Evolutionary conservation across 2,329 filamentous ascomycete genomes (phyloP).

Genomic region (Talaromyces sp.): DNA sequence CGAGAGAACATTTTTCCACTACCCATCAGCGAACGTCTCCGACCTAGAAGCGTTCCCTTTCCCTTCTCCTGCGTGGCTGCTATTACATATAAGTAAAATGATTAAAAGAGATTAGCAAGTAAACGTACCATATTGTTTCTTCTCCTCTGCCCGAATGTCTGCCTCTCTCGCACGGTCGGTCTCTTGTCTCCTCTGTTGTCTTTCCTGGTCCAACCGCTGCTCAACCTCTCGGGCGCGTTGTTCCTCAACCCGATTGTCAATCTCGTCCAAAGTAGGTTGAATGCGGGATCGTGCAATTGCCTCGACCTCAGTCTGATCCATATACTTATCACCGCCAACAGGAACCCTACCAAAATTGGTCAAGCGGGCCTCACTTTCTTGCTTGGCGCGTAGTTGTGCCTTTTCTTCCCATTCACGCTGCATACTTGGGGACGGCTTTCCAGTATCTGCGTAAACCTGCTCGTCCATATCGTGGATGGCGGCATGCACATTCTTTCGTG

Average conservation of each 20-base stretch:
- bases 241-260: constrained; percentile 69
- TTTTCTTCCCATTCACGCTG: constrained; percentile 74
- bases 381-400: constrained; percentile 62
- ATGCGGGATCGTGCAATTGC: constrained; percentile 70
- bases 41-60: background rate
- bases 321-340: constrained; percentile 74
- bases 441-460: constrained; percentile 69
- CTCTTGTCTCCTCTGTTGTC: constrained; percentile 56
- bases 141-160: constrained; percentile 30
- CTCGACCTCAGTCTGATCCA: constrained; percentile 73
- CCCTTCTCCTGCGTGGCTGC: background rate
- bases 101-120: too few species aligned
- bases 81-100: background rate
- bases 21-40: constrained; percentile 4
- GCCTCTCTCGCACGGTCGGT: constrained; percentile 37
- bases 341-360: constrained; percentile 54
- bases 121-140: constrained; percentile 27
- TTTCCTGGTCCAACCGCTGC: constrained; percentile 58
- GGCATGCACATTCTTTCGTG: constrained; percentile 79
- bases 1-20: constrained; percentile 3
- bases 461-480: constrained; percentile 77
- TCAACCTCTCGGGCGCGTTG: constrained; percentile 64
- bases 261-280: constrained; percentile 79
- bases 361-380: constrained; percentile 57
- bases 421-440: constrained; percentile 63